Evolutionary conservation across 345 rosid genomes (phyloP), one percentile per base, ranked within the genome.

Genomic region (Orychophragmus violaceus): DNA sequence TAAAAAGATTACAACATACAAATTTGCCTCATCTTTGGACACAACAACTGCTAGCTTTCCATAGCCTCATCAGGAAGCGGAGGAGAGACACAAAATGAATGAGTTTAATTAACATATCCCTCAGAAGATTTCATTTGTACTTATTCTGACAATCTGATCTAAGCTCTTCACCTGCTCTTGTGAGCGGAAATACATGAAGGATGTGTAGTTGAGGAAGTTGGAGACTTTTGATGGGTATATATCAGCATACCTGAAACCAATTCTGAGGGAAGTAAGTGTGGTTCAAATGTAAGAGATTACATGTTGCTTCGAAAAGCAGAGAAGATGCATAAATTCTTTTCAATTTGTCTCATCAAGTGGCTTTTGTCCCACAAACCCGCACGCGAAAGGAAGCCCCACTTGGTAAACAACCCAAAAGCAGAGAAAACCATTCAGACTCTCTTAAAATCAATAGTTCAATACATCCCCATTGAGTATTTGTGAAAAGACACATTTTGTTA

Each of bases 351-450:
- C 95, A 89, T 89, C 83, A 92, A 81, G 58, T 92, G 98, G 82
- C 97, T 92, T 83, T 92, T 89, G 66, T 92, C 94, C 97, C 98
- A 92, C 58, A 92, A 77, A 42, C 88, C 97, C 0, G 97, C 98
- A 7, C 98, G 90, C 1, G 98, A 90, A 48, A 93, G 94, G 76
- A 72, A 93, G 32, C 96, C 98, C 98, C 98, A 90, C 84, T 97
- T 93, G 65, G 8, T 35, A 21, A 63, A 28, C 58, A 69, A 2
- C n/a, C 2, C 29, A 37, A 62, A 21, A n/a, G n/a, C n/a, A n/a
- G n/a, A n/a, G n/a, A n/a, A 3, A 64, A n/a, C 12, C 35, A 53
- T 7, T 59, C 45, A 58, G 60, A 53, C n/a, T n/a, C n/a, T n/a
- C n/a, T n/a, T n/a, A n/a, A n/a, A n/a, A n/a, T n/a, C n/a, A n/a